phyloP scores from a whole-genome alignment of 2,329 filamentous ascomycete genomes.

The Fusarium multiceps region DNA sequence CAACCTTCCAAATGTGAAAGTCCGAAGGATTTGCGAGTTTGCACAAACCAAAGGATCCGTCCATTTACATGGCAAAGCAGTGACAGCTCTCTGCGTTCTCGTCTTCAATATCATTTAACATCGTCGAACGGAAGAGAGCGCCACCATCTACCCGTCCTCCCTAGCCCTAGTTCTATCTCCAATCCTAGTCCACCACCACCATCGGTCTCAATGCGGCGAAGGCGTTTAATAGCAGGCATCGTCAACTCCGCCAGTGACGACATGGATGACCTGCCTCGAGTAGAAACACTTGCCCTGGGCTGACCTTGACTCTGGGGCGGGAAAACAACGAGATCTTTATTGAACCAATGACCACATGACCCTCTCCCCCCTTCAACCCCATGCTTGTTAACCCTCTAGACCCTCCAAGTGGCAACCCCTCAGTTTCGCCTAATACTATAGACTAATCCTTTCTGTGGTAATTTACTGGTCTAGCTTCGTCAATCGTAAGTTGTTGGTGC shows the following conservation, averaged over 20 bases:
- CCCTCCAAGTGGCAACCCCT: conserved; percentile 2
- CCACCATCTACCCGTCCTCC: conserved; percentile 4
- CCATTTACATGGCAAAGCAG: neutral
- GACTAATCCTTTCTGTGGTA: neutral
- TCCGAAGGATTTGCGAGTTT: neutral
- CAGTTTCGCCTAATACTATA: neutral
- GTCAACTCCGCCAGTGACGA: conserved; percentile 17
- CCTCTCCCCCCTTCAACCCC: neutral
- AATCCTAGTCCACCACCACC: neutral
- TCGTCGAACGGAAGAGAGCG: neutral
- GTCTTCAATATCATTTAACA: neutral
- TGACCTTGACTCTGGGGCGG: neutral
- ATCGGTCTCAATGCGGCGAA: conserved; percentile 15
- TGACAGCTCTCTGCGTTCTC: neutral
- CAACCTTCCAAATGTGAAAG: neutral
- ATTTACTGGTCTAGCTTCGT: neutral
- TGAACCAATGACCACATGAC: conserved; percentile 20
- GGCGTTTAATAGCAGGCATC: conserved; percentile 8
- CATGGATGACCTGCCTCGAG: neutral
- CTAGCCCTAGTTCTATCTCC: neutral
- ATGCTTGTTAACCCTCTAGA: conserved; percentile 2
- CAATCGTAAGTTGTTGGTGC: conserved; percentile 22
- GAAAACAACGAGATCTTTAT: neutral
- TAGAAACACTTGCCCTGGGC: neutral
- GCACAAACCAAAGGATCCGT: neutral